These are phyloP conservation scores for Boletus rubroflammeus DNA, from an alignment of 768 basidiomycete species.

Conservation along the genomic window DNA sequence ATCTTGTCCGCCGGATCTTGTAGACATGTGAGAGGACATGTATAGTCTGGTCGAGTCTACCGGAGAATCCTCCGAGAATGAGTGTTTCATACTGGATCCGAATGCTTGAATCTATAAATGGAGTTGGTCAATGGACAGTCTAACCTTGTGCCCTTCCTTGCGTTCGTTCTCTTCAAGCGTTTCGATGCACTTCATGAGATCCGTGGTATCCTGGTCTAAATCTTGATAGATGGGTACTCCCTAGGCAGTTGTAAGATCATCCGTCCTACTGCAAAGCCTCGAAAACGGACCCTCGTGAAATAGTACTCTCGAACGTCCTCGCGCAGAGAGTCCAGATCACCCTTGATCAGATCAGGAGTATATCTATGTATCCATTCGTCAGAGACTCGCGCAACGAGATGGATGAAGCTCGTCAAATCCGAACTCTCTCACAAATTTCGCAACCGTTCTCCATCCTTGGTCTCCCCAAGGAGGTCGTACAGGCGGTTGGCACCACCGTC, in stretches of 20 bases:
- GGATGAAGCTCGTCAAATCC: neutral
- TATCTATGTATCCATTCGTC: slow-evolving; percentile 42
- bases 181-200: slow-evolving; percentile 88
- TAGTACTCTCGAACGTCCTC: slow-evolving; percentile 74
- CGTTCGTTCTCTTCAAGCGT: slow-evolving; percentile 59
- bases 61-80: slow-evolving; percentile 84
- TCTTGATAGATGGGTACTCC: slow-evolving; percentile 68
- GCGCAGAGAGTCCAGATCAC: slow-evolving; percentile 88
- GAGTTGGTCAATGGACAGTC: neutral
- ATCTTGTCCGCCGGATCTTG: slow-evolving; percentile 62
- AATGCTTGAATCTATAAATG: neutral
- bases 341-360: slow-evolving; percentile 84
- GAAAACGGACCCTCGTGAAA: slow-evolving; percentile 44
- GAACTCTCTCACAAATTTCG: slow-evolving; percentile 14
- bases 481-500: slow-evolving; percentile 89
- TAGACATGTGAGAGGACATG: slow-evolving; percentile 84
- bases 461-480: slow-evolving; percentile 47
- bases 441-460: slow-evolving; percentile 1
- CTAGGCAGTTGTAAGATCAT: slow-evolving; percentile 35
- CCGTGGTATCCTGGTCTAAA: slow-evolving; percentile 78
- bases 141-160: slow-evolving; percentile 37
- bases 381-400: neutral
- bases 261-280: neutral
- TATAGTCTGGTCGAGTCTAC: slow-evolving; percentile 91
- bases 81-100: slow-evolving; percentile 59